Percentiles rank a stretch among this genome's conserved stretches.
phyloP scores from a whole-genome alignment of 169 alveolate species.

The Pseudocohnilembus persalinus region DNA sequence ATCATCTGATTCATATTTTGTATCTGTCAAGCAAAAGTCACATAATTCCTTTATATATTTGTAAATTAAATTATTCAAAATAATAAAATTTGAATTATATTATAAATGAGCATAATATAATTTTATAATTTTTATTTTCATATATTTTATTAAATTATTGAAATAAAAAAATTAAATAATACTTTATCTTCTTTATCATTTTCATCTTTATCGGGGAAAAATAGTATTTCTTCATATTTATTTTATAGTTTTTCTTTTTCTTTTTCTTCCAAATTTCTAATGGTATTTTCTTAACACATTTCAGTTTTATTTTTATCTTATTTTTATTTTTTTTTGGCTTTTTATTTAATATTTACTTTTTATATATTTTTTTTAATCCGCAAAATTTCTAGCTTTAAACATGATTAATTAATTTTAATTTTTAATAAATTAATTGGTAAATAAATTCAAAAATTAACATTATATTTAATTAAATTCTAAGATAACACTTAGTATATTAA shows the following conservation, averaged over 20 bases:
- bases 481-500: too few relatives aligned
- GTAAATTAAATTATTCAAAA: background rate
- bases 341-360: too few relatives aligned
- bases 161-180: too few relatives aligned
- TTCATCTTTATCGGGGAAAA: background rate
- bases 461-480: too few relatives aligned
- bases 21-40: background rate
- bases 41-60: background rate
- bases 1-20: background rate
- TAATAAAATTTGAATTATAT: too few relatives aligned
- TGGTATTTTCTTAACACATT: background rate
- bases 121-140: too few relatives aligned
- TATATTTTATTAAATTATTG: too few relatives aligned
- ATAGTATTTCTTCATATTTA: background rate
- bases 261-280: too few relatives aligned
- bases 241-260: background rate
- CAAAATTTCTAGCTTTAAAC: background rate
- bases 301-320: background rate
- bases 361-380: background rate
- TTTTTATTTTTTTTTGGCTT: background rate
- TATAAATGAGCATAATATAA: too few relatives aligned
- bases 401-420: too few relatives aligned
- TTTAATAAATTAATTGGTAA: too few relatives aligned
- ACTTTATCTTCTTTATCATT: background rate
- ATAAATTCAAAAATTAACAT: too few relatives aligned